Evolutionary conservation across 1,284 basidiomycete genomes (phyloP), one percentile per base, ranked within the genome.

Genomic region (Irpex rosettiformis): DNA sequence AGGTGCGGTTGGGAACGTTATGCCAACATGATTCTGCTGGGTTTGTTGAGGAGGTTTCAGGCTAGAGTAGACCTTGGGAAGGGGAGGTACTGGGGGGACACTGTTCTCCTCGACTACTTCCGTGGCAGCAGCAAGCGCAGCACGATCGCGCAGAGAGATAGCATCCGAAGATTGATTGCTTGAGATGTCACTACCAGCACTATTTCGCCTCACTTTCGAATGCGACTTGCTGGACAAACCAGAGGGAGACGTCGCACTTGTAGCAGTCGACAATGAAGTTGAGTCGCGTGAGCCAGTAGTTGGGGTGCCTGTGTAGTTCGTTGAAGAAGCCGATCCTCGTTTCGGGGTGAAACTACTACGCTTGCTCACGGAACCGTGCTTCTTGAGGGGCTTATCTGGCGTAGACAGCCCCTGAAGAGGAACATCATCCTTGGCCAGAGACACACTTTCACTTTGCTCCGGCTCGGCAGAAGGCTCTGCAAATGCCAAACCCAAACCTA

Each of bases 81-180:
- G 76, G 47, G 97, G 96, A 30, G 96, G 96, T 1, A 99, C 97
- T 22, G 96, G 96, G 1, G 97, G 96, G 4, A 98, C 94, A 59
- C 75, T 66, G 61, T 76, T 73, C 60, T 86, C 85, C 58, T 90
- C 89, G 45, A 74, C 69, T 37, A 70, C 72, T 61, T 92, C 90
- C 45, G 77, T 79, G 58, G 79, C 79, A 48, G 77, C 73, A 53
- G 81, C 80, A 54, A 88, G 76, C 28, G 79, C 80, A 49, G 80
- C 83, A 52, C 89, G 86, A 66, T 89, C 88, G 62, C 85, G 88
- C 59, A 85, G 75, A 54, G 79, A 77, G 22, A 79, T 76, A 43
- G 82, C 84, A 60, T 86, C 88, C 55, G 79, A 77, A 3, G 89
- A 88, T 62, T 88, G 83, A 63, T 84, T 90, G 1, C 91, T 93